Conservation (phyloP, 768 basidiomycete species). For the Serendipita sp. region DNA sequence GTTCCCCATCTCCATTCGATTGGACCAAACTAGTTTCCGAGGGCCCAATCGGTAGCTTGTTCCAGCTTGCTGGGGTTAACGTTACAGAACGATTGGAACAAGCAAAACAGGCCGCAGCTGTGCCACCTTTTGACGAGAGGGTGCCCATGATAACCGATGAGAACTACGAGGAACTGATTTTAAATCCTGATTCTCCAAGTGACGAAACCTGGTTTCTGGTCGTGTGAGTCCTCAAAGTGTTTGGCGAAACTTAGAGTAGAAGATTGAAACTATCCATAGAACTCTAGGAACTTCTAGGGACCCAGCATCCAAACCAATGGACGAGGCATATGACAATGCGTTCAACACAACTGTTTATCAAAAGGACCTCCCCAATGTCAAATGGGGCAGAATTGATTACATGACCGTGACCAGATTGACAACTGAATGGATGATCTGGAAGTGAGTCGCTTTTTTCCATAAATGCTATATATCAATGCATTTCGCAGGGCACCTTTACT, state of each 20-base stretch:
- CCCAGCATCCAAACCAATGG: conserved; percentile 51
- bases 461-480: background rate
- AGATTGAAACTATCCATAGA: conserved; percentile 21
- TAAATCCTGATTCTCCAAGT: conserved; percentile 47
- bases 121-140: conserved; percentile 44
- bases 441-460: conserved; percentile 28
- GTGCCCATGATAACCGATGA: conserved; percentile 70
- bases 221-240: conserved; percentile 35
- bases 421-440: conserved; percentile 76
- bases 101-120: conserved; percentile 18
- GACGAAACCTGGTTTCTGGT: conserved; percentile 63
- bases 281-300: conserved; percentile 42
- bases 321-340: conserved; percentile 57
- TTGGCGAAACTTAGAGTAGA: background rate
- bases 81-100: conserved; percentile 38
- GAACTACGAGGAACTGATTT: conserved; percentile 57
- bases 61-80: conserved; percentile 51
- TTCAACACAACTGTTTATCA: conserved; percentile 45
- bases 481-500: conserved; percentile 55
- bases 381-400: conserved; percentile 80
- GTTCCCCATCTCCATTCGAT: conserved; percentile 15
- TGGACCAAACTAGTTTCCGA: conserved; percentile 29
- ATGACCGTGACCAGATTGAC: conserved; percentile 65
- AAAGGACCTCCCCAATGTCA: conserved; percentile 52
- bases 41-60: conserved; percentile 37